phyloP scores from a whole-genome alignment of 805 yeast species.

The Ogataea polymorpha region DNA sequence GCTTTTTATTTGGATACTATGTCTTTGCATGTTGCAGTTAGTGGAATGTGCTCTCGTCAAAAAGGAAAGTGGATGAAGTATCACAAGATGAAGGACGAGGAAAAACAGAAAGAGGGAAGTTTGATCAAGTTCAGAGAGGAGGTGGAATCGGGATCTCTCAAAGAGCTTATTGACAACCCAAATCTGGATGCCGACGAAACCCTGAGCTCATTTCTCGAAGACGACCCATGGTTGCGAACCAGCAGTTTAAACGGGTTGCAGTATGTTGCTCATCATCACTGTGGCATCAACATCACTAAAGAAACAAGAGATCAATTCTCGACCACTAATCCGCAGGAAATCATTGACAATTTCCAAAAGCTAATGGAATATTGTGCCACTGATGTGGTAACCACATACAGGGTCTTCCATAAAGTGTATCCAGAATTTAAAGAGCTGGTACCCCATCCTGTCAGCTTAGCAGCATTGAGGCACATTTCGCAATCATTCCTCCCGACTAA shows the following conservation, averaged over 20 bases:
- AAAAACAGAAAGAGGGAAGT: slow-evolving; percentile 14
- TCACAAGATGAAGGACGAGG: slow-evolving; percentile 38
- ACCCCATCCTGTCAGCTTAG: slow-evolving; percentile 94
- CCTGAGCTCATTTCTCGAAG: slow-evolving; percentile 34
- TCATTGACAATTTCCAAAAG: slow-evolving; percentile 53
- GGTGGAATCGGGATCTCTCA: slow-evolving; percentile 25
- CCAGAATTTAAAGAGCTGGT: slow-evolving; percentile 66
- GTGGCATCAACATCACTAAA: slow-evolving; percentile 67
- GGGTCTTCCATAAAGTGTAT: slow-evolving; percentile 62
- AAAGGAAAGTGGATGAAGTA: slow-evolving; percentile 72
- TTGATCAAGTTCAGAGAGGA: slow-evolving; percentile 21
- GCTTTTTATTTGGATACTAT: slow-evolving; percentile 87
- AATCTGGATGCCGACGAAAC: slow-evolving; percentile 31
- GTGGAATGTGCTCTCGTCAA: slow-evolving; percentile 92
- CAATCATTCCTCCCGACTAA: slow-evolving; percentile 78
- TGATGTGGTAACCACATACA: slow-evolving; percentile 76
- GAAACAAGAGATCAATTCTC: slow-evolving; percentile 62
- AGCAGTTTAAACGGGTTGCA: slow-evolving; percentile 78
- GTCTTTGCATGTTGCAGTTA: slow-evolving; percentile 86
- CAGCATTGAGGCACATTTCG: slow-evolving; percentile 74
- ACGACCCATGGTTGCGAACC: slow-evolving; percentile 81
- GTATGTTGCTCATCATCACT: slow-evolving; percentile 76
- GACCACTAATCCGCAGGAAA: slow-evolving; percentile 47
- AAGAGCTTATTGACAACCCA: slow-evolving; percentile 28
- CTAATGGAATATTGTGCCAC: slow-evolving; percentile 79